These are phyloP conservation scores for Cordyceps tenuipes DNA, from an alignment of 2,329 filamentous ascomycete genomes.

Conservation along the genomic window DNA sequence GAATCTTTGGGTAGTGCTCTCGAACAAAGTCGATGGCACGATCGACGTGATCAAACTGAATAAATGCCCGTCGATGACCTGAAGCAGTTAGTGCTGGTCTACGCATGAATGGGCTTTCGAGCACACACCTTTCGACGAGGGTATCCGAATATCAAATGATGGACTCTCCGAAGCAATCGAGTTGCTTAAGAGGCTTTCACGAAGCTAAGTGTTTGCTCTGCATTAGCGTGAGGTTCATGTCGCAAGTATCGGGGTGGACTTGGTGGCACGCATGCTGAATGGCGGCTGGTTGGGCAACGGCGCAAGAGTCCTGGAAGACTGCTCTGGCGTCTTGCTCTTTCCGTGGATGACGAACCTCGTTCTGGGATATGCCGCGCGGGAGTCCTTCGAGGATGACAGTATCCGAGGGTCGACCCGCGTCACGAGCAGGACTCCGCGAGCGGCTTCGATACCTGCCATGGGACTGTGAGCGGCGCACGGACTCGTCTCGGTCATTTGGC, in stretches of 20 bases:
- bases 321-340: not conserved
- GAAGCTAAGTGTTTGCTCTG: slow-evolving; percentile 22
- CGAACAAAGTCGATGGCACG: slow-evolving; percentile 34
- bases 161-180: slow-evolving; percentile 28
- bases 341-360: slow-evolving; percentile 37
- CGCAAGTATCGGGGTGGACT: slow-evolving; percentile 2
- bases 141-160: slow-evolving; percentile 31
- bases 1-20: slow-evolving; percentile 33
- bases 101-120: not conserved
- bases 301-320: slow-evolving; percentile 16
- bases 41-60: slow-evolving; percentile 33
- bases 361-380: slow-evolving; percentile 38
- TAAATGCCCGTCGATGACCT: slow-evolving; percentile 34
- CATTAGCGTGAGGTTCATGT: slow-evolving; percentile 10
- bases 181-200: slow-evolving; percentile 26
- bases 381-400: slow-evolving; percentile 49
- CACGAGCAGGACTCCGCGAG: slow-evolving; percentile 27
- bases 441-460: slow-evolving; percentile 19
- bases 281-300: not conserved
- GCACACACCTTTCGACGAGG: slow-evolving; percentile 26
- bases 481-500: slow-evolving; percentile 13
- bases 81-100: slow-evolving; percentile 8
- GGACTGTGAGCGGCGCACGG: slow-evolving; percentile 3
- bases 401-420: slow-evolving; percentile 36
- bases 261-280: slow-evolving; percentile 4